Percentiles rank a stretch among this genome's conserved stretches.
These are phyloP conservation scores for Didymella pomorum DNA, from an alignment of 2,329 filamentous ascomycete species.

Conservation along the genomic window DNA sequence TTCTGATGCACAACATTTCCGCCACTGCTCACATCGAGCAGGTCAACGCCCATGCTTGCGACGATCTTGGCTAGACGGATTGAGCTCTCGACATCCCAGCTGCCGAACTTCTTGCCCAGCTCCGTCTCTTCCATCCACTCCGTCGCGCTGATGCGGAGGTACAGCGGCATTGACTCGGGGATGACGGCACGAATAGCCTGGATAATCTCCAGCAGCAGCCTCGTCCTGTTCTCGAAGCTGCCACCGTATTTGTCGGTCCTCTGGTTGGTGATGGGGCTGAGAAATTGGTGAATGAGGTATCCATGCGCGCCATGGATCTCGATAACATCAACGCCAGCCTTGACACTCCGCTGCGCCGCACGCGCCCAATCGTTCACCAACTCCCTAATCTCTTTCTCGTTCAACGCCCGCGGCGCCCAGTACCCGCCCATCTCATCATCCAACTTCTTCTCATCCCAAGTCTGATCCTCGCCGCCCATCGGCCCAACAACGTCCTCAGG, in stretches of 20 bases:
- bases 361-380: slow-evolving; percentile 51
- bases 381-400: slow-evolving; percentile 50
- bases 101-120: slow-evolving; percentile 39
- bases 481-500: slow-evolving; percentile 48
- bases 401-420: slow-evolving; percentile 50
- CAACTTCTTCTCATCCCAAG: slow-evolving; percentile 49
- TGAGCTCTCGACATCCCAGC: slow-evolving; percentile 54
- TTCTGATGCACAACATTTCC: slow-evolving; percentile 52
- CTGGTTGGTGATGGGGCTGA: slow-evolving; percentile 52
- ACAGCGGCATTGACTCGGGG: slow-evolving; percentile 47
- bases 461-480: slow-evolving; percentile 50
- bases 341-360: slow-evolving; percentile 49
- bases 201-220: slow-evolving; percentile 54
- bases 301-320: slow-evolving; percentile 57
- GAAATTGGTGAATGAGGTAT: slow-evolving; percentile 54
- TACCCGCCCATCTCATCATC: slow-evolving; percentile 45
- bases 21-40: slow-evolving; percentile 57
- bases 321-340: slow-evolving; percentile 49
- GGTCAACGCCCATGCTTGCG: slow-evolving; percentile 53
- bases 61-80: slow-evolving; percentile 53
- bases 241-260: slow-evolving; percentile 55
- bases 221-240: slow-evolving; percentile 50
- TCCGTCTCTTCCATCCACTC: slow-evolving; percentile 51
- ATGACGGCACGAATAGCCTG: slow-evolving; percentile 46
- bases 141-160: slow-evolving; percentile 47